A percentile compares a stretch with the other conserved stretches of the same genome.
Evolutionary conservation across 371 early-diverging fungal species (phyloP).

Genomic region (Nematocida sp.): DNA sequence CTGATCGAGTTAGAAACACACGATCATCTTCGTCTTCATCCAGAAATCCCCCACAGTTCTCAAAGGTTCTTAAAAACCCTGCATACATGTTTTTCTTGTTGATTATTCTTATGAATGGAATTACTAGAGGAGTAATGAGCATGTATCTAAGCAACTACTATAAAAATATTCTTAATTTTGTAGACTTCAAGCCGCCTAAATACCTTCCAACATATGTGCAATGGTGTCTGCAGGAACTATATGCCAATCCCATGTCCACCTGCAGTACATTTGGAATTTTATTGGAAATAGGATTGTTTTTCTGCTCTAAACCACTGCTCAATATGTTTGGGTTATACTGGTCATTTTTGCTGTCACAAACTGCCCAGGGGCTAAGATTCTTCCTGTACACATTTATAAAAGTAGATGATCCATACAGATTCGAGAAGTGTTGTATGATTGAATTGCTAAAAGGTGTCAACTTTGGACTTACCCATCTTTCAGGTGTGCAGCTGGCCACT

Average conservation of each 20-base stretch:
- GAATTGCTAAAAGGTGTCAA: slow-evolving; percentile 71
- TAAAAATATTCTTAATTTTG: slow-evolving; percentile 63
- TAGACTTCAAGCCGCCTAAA: slow-evolving; percentile 47
- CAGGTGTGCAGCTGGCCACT: slow-evolving; percentile 69
- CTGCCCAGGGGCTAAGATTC: slow-evolving; percentile 66
- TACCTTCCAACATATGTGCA: slow-evolving; percentile 52
- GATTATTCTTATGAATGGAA: slow-evolving; percentile 71
- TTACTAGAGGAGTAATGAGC: slow-evolving; percentile 69
- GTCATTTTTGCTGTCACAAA: slow-evolving; percentile 70
- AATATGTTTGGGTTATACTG: slow-evolving; percentile 67
- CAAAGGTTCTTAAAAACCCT: slow-evolving; percentile 60
- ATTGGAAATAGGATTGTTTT: slow-evolving; percentile 69
- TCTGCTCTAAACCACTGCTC: slow-evolving; percentile 58
- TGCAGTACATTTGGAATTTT: slow-evolving; percentile 67
- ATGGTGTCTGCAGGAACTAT: slow-evolving; percentile 39
- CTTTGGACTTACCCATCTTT: slow-evolving; percentile 70
- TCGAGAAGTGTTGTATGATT: slow-evolving; percentile 62
- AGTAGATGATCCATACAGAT: slow-evolving; percentile 51
- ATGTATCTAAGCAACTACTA: slow-evolving; percentile 67
- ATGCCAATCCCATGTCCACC: slow-evolving; percentile 67
- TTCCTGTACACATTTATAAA: slow-evolving; percentile 60
- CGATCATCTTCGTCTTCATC: slow-evolving; percentile 11
- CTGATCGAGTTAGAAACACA: slow-evolving; percentile 31
- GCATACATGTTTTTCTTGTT: slow-evolving; percentile 70
- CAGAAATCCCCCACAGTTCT: slow-evolving; percentile 51